Base-by-base conservation (phyloP, 1,139 yeast genomes). In the Saccharomyces hybrid region DNA sequence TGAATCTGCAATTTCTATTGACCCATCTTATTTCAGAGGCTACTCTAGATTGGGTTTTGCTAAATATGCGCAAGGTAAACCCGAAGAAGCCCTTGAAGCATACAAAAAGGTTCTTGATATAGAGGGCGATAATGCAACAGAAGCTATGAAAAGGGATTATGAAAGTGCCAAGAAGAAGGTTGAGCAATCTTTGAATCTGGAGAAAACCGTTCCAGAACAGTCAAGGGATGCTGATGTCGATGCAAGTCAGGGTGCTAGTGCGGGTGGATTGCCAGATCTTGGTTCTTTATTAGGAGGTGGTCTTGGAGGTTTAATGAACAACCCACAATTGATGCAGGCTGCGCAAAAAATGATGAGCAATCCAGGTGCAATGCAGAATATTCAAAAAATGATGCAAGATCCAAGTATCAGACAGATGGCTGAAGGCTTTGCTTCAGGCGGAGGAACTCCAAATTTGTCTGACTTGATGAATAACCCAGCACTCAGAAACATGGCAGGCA, bases 31-130 rank as follows among this genome's bases (percentile, higher is more conserved):
- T 66, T 82, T 97, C 48, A 91, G 91, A 76, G 97, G 97, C 9
- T 93, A 90, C 78, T 88, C 97, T 9, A 84, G 99, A 72, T 78
- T 93, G 62, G 99, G 98, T 2, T 83, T 91, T 64, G 98, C 99
- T 5, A 82, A 85, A 67, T 91, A 86, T 70, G 96, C 97, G 26
- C 77, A 86, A 58, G 96, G 96, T 16, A 91, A 90, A 67, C 86
- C 95, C 55, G 84, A 86, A 72, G 96, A 87, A 47, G 83, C 99
- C 8, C 77, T 90, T 78, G 87, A 89, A 49, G 97, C 99, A 28
- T 93, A 93, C 74, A 83, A 88, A 73, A 79, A 79, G 62, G 99
- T 97, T 47, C 74, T 91, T 63, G 89, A 86, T 56, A 81, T 83
- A 51, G 99, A 93, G 74, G 98, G 98, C 47, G 87, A 82, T 51